Percentiles rank a stretch among this genome's conserved stretches.
Conservation (phyloP, 768 basidiomycete genomes). For the Hygrophorus russula region DNA sequence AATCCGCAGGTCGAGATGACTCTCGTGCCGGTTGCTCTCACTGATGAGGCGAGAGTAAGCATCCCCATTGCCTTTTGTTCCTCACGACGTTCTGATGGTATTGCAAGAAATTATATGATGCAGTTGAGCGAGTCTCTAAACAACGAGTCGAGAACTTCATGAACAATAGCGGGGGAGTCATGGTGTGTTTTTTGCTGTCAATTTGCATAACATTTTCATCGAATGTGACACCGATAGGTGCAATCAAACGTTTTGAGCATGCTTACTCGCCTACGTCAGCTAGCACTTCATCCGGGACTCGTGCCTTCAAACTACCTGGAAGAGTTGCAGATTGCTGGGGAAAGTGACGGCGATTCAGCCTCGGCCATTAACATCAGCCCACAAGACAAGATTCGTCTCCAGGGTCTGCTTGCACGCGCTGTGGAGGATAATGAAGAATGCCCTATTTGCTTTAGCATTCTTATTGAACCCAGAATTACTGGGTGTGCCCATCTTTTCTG, state of each 20-base stretch:
- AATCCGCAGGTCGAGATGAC: constrained; percentile 61
- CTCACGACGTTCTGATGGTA: constrained; percentile 2
- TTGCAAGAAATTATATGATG: constrained; percentile 51
- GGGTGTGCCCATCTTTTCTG: constrained; percentile 67
- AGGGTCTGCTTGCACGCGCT: constrained; percentile 45
- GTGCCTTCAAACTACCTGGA: constrained; percentile 64
- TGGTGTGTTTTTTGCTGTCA: constrained; percentile 21
- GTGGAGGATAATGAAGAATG: constrained; percentile 82
- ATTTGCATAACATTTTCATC: not conserved
- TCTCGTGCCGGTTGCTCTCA: constrained; percentile 55
- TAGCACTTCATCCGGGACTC: constrained; percentile 69
- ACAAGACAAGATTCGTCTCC: constrained; percentile 44
- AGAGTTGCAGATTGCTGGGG: constrained; percentile 35
- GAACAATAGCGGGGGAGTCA: constrained; percentile 26
- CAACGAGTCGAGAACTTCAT: constrained; percentile 51
- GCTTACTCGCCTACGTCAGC: constrained; percentile 79
- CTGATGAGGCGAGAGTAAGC: constrained; percentile 51
- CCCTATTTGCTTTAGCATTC: constrained; percentile 55
- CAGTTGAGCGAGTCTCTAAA: constrained; percentile 51
- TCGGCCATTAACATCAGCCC: constrained; percentile 32
- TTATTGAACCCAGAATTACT: constrained; percentile 62
- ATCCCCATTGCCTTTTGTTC: not conserved
- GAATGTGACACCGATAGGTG: constrained; percentile 11
- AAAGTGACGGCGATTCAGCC: constrained; percentile 18
- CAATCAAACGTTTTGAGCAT: constrained; percentile 66